Evolutionary conservation across 1,284 basidiomycete species (phyloP), one percentile per base, ranked within the genome.

Genomic region (Baeospora myosura): DNA sequence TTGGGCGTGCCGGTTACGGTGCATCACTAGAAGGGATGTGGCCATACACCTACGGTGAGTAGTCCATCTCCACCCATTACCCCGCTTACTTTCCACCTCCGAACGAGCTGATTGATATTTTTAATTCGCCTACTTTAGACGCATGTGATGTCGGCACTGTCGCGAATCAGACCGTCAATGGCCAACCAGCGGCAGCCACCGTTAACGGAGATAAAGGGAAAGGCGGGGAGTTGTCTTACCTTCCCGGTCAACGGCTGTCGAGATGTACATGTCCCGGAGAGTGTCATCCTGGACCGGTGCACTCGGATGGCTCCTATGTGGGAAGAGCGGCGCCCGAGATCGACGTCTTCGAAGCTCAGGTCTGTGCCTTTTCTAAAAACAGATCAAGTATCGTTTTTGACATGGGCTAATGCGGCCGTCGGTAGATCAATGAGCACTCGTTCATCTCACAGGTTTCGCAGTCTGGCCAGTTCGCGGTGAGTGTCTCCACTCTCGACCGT

Each of bases 251-350:
- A 53, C 64, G 73, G 22, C 64, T 84, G 1, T 78, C 76, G 3
- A 61, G 73, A 2, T 84, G 81, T 58, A 82, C 81, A 0, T 85
- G 81, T 53, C 52, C 62, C 0, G 64, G 64, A 33, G 71, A 77
- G 46, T 55, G 52, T 22, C 81, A 83, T 51, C 81, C 81, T 0
- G 81, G 81, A 0, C 81, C 81, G 10, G 63, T 63, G 40, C 46
- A 52, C 36, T 37, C 46, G 28, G 55, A 58, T 40, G 60, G 78
- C 11, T 64, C 71, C 1, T 82, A 66, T 47, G 71, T 76, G 1
- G 81, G 78, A 3, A 59, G 81, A 30, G 62, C 69, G 0, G 75
- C 78, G 2, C 78, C 78, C 0, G 80, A 83, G 52, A 80, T 83
- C 47, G 78, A 81, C 53, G 62, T 79, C 40, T 66, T 81, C 47